Conservation (phyloP, 805 yeast species). For the Cyberlindnera americana region DNA sequence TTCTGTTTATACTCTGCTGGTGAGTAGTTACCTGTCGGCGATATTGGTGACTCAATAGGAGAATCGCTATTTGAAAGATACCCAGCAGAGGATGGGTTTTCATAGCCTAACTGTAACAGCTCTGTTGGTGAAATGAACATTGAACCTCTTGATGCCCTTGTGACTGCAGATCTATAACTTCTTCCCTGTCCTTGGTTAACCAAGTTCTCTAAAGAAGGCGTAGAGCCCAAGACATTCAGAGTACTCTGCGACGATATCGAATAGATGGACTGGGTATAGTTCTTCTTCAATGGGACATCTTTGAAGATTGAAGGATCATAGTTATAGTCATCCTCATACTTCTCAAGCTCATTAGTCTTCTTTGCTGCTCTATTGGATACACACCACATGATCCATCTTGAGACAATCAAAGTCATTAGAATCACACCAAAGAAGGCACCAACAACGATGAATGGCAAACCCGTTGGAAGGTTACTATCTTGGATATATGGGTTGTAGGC, state of each 20-base stretch:
- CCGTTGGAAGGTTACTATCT: constrained; percentile 48
- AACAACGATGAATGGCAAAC: constrained; percentile 75
- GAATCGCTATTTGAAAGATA: constrained; percentile 16
- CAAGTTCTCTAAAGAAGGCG: constrained; percentile 19
- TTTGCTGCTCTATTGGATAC: constrained; percentile 29
- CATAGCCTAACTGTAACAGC: constrained; percentile 28
- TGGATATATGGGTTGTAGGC: constrained; percentile 53
- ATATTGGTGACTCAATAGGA: constrained; percentile 17
- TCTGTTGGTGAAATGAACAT: constrained; percentile 53
- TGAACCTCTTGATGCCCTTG: constrained; percentile 35
- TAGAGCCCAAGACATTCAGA: constrained; percentile 23
- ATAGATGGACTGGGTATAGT: constrained; percentile 27
- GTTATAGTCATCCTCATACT: constrained; percentile 11
- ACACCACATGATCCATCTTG: constrained; percentile 24
- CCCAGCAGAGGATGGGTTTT: constrained; percentile 9
- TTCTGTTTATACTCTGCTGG: constrained; percentile 8
- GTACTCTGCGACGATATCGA: constrained; percentile 32
- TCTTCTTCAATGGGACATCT: constrained; percentile 16
- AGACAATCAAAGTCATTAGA: constrained; percentile 23
- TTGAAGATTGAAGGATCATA: constrained; percentile 25
- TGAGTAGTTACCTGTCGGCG: not conserved
- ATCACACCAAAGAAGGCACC: constrained; percentile 62
- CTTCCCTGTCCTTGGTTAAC: constrained; percentile 20
- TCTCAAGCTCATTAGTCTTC: constrained; percentile 5
- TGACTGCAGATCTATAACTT: constrained; percentile 25